A percentile compares a stretch with the other conserved stretches of the same genome.
These are phyloP conservation scores for Dryadomyces quercivorus DNA, from an alignment of 2,329 filamentous ascomycete species.

Conservation along the genomic window DNA sequence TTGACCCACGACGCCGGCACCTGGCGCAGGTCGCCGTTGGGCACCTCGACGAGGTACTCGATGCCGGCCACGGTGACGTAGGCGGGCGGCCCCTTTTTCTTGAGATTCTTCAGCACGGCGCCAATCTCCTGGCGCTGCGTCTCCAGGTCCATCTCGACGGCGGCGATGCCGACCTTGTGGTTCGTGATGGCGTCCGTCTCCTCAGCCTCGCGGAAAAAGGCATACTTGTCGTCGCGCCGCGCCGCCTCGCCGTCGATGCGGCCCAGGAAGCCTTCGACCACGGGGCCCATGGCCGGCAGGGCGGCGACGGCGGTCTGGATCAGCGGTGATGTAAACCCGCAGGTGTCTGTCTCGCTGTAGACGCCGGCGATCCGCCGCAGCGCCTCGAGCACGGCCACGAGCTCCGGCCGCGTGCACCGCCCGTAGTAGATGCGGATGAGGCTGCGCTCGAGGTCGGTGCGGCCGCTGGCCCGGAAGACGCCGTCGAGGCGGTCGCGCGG, in stretches of 20 bases:
- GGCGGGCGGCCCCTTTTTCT: slow-evolving; percentile 48
- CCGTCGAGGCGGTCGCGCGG: slow-evolving; percentile 62
- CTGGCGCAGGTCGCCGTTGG: slow-evolving; percentile 68
- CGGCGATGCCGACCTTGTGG: slow-evolving; percentile 83
- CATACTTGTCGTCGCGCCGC: slow-evolving; percentile 80
- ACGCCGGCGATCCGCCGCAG: slow-evolving; percentile 78
- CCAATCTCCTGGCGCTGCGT: slow-evolving; percentile 62
- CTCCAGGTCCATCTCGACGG: slow-evolving; percentile 79
- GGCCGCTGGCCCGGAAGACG: slow-evolving; percentile 52
- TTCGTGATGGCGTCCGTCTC: slow-evolving; percentile 84
- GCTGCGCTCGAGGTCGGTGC: slow-evolving; percentile 79
- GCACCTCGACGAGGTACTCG: slow-evolving; percentile 87
- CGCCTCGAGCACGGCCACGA: slow-evolving; percentile 73
- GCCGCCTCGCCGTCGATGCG: slow-evolving; percentile 78
- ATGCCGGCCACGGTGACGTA: slow-evolving; percentile 84
- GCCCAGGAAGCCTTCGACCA: slow-evolving; percentile 64
- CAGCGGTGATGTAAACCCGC: slow-evolving; percentile 59
- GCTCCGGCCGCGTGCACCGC: slow-evolving; percentile 82
- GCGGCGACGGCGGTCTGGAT: slow-evolving; percentile 60
- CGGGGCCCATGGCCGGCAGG: slow-evolving; percentile 63
- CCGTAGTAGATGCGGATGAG: slow-evolving; percentile 95
- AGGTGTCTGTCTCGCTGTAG: slow-evolving; percentile 44
- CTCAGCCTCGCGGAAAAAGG: slow-evolving; percentile 77
- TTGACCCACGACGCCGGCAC: slow-evolving; percentile 94
- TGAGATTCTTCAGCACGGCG: slow-evolving; percentile 44